Percentiles rank a stretch among this genome's conserved stretches.
Conservation (phyloP, 495 filamentous ascomycete species). For the Tuber borchii region DNA sequence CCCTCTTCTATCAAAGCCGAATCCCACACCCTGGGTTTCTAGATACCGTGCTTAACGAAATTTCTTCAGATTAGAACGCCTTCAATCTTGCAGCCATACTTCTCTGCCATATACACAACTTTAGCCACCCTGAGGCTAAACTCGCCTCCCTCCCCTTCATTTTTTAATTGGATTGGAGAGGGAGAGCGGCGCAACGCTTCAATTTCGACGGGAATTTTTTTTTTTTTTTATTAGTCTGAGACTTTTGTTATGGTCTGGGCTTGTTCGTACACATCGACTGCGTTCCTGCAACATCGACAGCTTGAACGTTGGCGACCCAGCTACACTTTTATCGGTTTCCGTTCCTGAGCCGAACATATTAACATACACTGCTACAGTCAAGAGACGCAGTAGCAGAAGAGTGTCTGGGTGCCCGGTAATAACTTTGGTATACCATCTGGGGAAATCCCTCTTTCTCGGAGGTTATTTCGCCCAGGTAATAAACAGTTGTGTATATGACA, state of each 20-base stretch:
- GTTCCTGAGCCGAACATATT: conserved; percentile 33
- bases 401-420: conserved; percentile 17
- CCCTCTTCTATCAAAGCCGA: conserved; percentile 32
- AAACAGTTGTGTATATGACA: conserved; percentile 50
- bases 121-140: conserved; percentile 37
- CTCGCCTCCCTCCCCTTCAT: conserved; percentile 39
- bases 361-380: conserved; percentile 8
- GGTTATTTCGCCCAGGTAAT: conserved; percentile 34
- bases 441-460: conserved; percentile 31
- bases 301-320: conserved; percentile 41
- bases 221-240: conserved; percentile 34
- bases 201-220: conserved; percentile 26
- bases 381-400: conserved; percentile 15
- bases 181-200: conserved; percentile 39
- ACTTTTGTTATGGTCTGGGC: conserved; percentile 41
- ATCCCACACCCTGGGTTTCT: conserved; percentile 32
- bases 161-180: conserved; percentile 36
- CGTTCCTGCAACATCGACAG: conserved; percentile 39
- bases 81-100: conserved; percentile 36
- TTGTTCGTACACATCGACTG: conserved; percentile 41
- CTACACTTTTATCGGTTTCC: conserved; percentile 39
- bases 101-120: conserved; percentile 33
- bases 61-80: conserved; percentile 37
- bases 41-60: conserved; percentile 21
- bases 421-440: conserved; percentile 26